Evolutionary conservation across 1,284 basidiomycete genomes (phyloP).

Genomic region (Austroboletus novae-zelandiae): DNA sequence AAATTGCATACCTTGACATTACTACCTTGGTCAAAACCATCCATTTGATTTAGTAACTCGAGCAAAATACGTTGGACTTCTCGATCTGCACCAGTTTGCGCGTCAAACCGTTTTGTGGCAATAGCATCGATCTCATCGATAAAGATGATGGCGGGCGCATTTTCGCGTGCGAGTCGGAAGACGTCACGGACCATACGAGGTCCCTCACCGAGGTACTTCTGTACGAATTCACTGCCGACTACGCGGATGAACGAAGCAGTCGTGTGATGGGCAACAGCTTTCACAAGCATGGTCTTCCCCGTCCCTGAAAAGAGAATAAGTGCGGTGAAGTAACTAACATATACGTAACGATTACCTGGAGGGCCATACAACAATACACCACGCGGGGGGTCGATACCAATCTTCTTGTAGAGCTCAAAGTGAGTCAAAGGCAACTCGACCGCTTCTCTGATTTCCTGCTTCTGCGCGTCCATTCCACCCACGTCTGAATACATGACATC

Average conservation of each 20-base stretch:
- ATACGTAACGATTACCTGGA: slow-evolving; percentile 48
- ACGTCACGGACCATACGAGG: slow-evolving; percentile 99
- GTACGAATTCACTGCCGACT: slow-evolving; percentile 97
- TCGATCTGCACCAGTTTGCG: slow-evolving; percentile 97
- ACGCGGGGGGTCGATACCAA: slow-evolving; percentile 96
- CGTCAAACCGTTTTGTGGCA: slow-evolving; percentile 99
- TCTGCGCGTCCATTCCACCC: slow-evolving; percentile 97
- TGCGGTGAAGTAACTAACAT: neutral
- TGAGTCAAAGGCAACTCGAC: slow-evolving; percentile 98
- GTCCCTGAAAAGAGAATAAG: slow-evolving; percentile 61
- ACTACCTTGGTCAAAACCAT: slow-evolving; percentile 98
- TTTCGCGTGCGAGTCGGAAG: slow-evolving; percentile 96
- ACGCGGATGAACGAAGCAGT: slow-evolving; percentile 98
- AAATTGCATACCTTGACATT: slow-evolving; percentile 84
- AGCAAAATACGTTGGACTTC: slow-evolving; percentile 99
- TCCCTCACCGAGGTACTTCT: slow-evolving; percentile 99
- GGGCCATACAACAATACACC: slow-evolving; percentile 85
- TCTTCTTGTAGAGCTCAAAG: slow-evolving; percentile 98
- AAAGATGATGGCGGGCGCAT: slow-evolving; percentile 98
- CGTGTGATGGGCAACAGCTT: slow-evolving; percentile 97
- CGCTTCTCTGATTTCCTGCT: slow-evolving; percentile 98
- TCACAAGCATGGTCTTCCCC: slow-evolving; percentile 99
- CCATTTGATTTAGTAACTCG: slow-evolving; percentile 99
- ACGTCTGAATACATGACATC: slow-evolving; percentile 90
- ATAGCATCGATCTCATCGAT: slow-evolving; percentile 99